A percentile compares a stretch with the other conserved stretches of the same genome.
Conservation (phyloP, 169 alveolate species). For the Eimeria brunetti region DNA sequence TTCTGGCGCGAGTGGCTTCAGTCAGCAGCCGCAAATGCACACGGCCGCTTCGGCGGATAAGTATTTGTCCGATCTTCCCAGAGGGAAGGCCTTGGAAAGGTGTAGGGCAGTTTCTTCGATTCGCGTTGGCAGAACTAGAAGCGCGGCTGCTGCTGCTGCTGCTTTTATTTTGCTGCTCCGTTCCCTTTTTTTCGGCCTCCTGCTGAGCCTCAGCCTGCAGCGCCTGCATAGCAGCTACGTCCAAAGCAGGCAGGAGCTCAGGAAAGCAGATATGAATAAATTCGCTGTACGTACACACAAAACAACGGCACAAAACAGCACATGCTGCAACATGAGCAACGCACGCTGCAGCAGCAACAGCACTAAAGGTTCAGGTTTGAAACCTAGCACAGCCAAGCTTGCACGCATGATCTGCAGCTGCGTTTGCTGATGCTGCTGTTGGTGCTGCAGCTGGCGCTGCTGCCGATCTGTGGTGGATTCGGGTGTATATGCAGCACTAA, state of each 20-base stretch:
- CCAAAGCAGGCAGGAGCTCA: slow-evolving; percentile 66
- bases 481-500: not conserved
- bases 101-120: not conserved
- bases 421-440: no score
- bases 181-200: not conserved
- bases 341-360: not conserved
- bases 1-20: not conserved
- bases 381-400: not conserved
- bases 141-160: not conserved
- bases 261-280: slow-evolving; percentile 71
- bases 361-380: not conserved
- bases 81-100: slow-evolving; percentile 71
- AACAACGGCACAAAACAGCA: not conserved
- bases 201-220: slow-evolving; percentile 12
- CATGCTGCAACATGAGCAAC: not conserved
- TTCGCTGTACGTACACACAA: slow-evolving; percentile 40
- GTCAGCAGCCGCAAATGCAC: slow-evolving; percentile 74
- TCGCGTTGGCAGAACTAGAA: not conserved
- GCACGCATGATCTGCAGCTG: not conserved
- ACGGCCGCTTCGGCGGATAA: slow-evolving; percentile 77
- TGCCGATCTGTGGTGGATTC: not conserved
- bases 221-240: slow-evolving; percentile 72
- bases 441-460: no score
- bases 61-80: slow-evolving; percentile 73
- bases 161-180: not conserved